phyloP scores from a whole-genome alignment of 1,284 basidiomycete species.

The Apiotrichum porosum region DNA sequence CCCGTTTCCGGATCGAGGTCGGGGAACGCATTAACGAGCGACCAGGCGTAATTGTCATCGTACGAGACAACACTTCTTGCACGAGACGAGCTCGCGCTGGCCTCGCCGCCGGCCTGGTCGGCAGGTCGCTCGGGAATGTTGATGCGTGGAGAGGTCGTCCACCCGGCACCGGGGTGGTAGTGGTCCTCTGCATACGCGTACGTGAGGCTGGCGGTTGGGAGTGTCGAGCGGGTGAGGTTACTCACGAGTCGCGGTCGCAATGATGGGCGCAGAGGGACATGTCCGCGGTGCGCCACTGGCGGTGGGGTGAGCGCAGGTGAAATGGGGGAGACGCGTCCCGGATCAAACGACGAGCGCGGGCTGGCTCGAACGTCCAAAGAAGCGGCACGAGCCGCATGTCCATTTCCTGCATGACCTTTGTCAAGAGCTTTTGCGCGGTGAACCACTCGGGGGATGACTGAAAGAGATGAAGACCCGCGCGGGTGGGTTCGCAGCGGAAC shows the following conservation, averaged over 20 bases:
- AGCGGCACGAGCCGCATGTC: no score
- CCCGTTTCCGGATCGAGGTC: conserved; percentile 43
- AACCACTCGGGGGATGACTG: no score
- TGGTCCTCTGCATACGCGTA: conserved; percentile 21
- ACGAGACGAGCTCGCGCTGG: not conserved
- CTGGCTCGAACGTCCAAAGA: no score
- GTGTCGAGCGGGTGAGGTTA: conserved; percentile 31
- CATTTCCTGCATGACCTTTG: no score
- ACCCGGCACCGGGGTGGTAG: conserved; percentile 3
- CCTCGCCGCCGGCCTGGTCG: no score
- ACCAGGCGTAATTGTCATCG: no score
- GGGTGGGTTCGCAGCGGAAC: no score
- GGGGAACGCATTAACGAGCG: conserved; percentile 24
- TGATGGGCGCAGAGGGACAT: not conserved
- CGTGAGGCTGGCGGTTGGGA: conserved; percentile 32
- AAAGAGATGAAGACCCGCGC: no score
- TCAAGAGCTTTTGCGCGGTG: no score
- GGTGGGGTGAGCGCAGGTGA: not conserved
- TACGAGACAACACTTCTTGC: no score
- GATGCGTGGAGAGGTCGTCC: not conserved
- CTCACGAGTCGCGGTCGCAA: conserved; percentile 32
- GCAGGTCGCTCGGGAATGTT: no score
- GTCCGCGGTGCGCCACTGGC: not conserved
- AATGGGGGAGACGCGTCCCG: not conserved
- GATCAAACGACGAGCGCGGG: not conserved